Base-by-base conservation (phyloP, 2,329 filamentous ascomycete genomes). In the Didymella lethalis region DNA sequence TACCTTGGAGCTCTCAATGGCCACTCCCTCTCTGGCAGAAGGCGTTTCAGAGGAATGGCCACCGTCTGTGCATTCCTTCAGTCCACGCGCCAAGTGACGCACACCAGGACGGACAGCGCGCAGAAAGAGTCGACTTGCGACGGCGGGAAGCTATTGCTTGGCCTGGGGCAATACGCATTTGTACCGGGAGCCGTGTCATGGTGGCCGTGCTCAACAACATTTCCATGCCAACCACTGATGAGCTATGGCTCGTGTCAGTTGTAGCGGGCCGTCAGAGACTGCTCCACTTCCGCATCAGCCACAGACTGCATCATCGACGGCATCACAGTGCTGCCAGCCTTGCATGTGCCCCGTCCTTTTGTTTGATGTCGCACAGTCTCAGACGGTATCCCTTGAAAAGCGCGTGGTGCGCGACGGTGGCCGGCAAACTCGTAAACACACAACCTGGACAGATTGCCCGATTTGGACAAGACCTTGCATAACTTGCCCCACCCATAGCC, bases 201-300 rank as follows among this genome's bases (percentile, higher is more conserved):
- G 62, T 65, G 63, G 64, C 64, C 62, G 67, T 69, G 67, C 65
- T 56, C 57, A 49, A 50, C 43, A 47, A 40, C 56, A 55, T 68
- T 62, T 65, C 55, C 66, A 67, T 66, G 64, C 67, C 57, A 59
- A 63, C 51, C 43, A 59, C 57, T 68, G 68, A 23, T 23, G 23
- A 3, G 23, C 23, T 23, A 23, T 23, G 23, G 23, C 23, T 23
- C 23, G 23, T 23, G 23, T 23, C 23, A 23, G 23, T 34, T 51
- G 49, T 59, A 62, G 62, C 68, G 67, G 70, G 64, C 70, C 68
- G 67, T 23, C 2, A 23, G 23, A 23, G 23, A 23, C 23, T 23
- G 64, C 63, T 64, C 64, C 62, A 59, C 56, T 14, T 29, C 23
- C 23, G 23, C 23, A 66, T 64, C 61, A 61, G 61, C 57, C 54